A percentile compares a stretch with the other conserved stretches of the same genome.
Evolutionary conservation across 2,329 filamentous ascomycete species (phyloP).

Genomic region (Venturia pyrina): DNA sequence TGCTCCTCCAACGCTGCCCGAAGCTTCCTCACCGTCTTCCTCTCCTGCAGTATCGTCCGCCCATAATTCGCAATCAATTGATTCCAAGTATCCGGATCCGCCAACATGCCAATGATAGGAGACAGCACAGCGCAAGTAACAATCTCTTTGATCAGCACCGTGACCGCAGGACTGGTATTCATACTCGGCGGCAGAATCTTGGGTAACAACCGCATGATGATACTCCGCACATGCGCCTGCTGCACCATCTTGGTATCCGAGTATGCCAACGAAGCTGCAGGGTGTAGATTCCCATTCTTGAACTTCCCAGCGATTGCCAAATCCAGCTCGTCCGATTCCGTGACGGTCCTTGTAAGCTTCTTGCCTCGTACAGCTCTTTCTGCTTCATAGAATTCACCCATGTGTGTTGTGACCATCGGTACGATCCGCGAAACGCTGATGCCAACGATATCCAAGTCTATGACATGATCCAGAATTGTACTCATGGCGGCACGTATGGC

Average conservation of each 20-base stretch:
- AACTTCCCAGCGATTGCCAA: conserved; percentile 94
- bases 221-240: conserved; percentile 75
- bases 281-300: conserved; percentile 75
- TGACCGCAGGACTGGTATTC: conserved; percentile 70
- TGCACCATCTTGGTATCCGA: conserved; percentile 77
- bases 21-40: conserved; percentile 86
- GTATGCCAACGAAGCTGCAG: conserved; percentile 72
- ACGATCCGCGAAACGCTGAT: conserved; percentile 72
- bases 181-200: conserved; percentile 63
- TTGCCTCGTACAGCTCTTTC: conserved; percentile 78
- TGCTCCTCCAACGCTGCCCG: conserved; percentile 90
- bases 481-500: conserved; percentile 63
- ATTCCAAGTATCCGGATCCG: conserved; percentile 96
- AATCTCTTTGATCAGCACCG: conserved; percentile 75
- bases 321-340: conserved; percentile 92
- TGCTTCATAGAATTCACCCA: conserved; percentile 83
- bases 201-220: conserved; percentile 64
- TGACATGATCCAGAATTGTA: conserved; percentile 60
- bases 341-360: conserved; percentile 79
- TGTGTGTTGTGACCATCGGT: conserved; percentile 78
- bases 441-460: conserved; percentile 73
- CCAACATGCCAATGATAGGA: conserved; percentile 67
- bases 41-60: conserved; percentile 77
- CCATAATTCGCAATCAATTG: conserved; percentile 83
- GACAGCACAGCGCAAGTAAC: conserved; percentile 85